Base-by-base conservation (phyloP, 768 basidiomycete species). In the Lyophyllum atratum region DNA sequence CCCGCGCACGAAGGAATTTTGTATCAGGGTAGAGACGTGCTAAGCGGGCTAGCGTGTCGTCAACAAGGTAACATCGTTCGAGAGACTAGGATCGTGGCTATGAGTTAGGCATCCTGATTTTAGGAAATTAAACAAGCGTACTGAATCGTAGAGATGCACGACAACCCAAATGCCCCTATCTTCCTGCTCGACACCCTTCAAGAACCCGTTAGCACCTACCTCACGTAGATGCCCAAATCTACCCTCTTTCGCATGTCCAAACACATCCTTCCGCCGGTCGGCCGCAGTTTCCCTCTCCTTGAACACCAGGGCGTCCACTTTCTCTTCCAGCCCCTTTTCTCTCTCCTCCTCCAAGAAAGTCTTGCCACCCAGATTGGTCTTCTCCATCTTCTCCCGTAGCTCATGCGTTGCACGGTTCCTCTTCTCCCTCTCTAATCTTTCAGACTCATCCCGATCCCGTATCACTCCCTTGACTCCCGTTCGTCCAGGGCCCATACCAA, bases 391-490 rank as follows among this genome's bases (percentile, higher is more conserved):
- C 51, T 66, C 60, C 62, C 82, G 79, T 59, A 85, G 59, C 4
- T 77, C 80, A 33, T 82, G 79, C 29, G 85, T 68, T 54, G 89
- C 86, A 17, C 70, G 73, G 4, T 76, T 76, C 11, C 76, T 76
- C 60, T 80, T 82, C 24, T 80, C 78, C n/a, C 82, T 79, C 49
- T 81, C 76, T 21, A 85, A 66, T 49, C 76, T 70, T 22, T 75
- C 79, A 3, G 90, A 90, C 65, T 94, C 92, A 56, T 85, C 77
- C 28, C 84, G 80, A 71, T 94, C 92, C 25, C 91, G 82, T 55
- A 94, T 90, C 56, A 94, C 92, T 24, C 92, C 92, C 63, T 94
- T 94, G 46, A 93, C 92, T 21, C 92, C 92, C 5, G 92, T 94
- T 25, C 92, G 79, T 4, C 92, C 92, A 10, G 89, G 89, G 3